Conservation (phyloP, 352 stramenopile genomes). For the Pythium vanterpoolii region DNA sequence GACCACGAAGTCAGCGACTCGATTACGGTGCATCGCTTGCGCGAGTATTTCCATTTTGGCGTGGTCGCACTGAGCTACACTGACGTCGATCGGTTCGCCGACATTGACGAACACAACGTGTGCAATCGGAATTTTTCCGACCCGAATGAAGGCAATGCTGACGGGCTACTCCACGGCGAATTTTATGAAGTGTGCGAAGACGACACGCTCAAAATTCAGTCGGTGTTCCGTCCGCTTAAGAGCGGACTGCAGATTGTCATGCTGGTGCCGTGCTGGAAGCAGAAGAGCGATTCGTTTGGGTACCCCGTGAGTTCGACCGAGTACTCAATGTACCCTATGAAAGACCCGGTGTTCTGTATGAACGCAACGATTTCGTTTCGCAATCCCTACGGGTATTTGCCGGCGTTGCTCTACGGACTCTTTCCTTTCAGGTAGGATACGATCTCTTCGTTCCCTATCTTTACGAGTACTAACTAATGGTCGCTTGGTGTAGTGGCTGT, state of each 20-base stretch:
- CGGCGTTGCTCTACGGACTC: conserved; percentile 72
- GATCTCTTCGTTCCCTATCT: conserved; percentile 1
- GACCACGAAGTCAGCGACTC: conserved; percentile 57
- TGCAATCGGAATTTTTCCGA: conserved; percentile 68
- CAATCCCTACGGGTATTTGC: conserved; percentile 84
- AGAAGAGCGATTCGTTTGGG: conserved; percentile 74
- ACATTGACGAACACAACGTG: conserved; percentile 50
- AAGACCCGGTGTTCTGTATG: conserved; percentile 61
- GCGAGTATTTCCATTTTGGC: conserved; percentile 81
- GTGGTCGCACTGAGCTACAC: conserved; percentile 67
- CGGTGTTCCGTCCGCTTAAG: conserved; percentile 45
- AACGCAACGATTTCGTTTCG: conserved; percentile 62
- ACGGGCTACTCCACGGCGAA: conserved; percentile 48
- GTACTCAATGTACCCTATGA: conserved; percentile 70
- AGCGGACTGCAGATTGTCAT: conserved; percentile 66
- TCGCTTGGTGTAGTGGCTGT: conserved; percentile 37
- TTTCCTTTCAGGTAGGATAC: conserved; percentile 80
- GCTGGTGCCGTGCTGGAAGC: conserved; percentile 76
- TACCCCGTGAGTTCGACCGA: conserved; percentile 73
- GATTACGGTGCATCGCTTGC: conserved; percentile 65
- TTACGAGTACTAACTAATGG: background rate
- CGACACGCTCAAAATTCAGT: conserved; percentile 36
- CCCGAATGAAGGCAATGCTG: conserved; percentile 29
- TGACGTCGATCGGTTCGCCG: conserved; percentile 29
- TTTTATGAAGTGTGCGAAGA: conserved; percentile 50